phyloP scores from a whole-genome alignment of 2,329 filamentous ascomycete species.

The Phyllosticta ampelicida region DNA sequence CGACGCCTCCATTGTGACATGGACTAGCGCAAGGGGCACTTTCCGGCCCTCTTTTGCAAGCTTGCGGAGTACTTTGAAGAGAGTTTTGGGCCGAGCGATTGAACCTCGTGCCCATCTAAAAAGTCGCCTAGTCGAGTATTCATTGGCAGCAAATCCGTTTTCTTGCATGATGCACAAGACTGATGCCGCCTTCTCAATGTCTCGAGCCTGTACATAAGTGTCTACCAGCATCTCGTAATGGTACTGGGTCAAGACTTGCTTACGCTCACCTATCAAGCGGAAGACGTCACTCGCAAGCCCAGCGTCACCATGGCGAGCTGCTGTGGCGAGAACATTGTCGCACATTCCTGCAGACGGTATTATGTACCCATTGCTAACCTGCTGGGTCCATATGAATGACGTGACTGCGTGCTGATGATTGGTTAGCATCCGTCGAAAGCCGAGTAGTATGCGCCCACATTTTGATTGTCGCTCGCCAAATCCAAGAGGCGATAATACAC shows the following conservation, averaged over 20 bases:
- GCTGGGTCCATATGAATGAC: slow-evolving; percentile 58
- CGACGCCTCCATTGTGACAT: slow-evolving; percentile 44
- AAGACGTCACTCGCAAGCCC: slow-evolving; percentile 62
- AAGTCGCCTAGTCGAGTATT: slow-evolving; percentile 53
- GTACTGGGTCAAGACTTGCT: slow-evolving; percentile 47
- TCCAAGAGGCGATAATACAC: slow-evolving; percentile 68
- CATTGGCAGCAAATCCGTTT: slow-evolving; percentile 47
- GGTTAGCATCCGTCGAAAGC: neutral
- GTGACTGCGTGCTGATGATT: slow-evolving; percentile 49
- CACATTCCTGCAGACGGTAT: slow-evolving; percentile 56
- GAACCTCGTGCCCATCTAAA: slow-evolving; percentile 41
- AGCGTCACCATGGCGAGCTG: slow-evolving; percentile 57
- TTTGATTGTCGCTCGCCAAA: slow-evolving; percentile 52
- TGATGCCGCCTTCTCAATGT: slow-evolving; percentile 56
- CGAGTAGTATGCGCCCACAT: slow-evolving; percentile 32
- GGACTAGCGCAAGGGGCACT: slow-evolving; percentile 42
- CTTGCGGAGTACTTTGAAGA: slow-evolving; percentile 46
- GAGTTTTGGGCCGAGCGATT: slow-evolving; percentile 37
- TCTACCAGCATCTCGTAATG: slow-evolving; percentile 76
- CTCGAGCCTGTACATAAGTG: slow-evolving; percentile 50
- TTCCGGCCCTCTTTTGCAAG: slow-evolving; percentile 40
- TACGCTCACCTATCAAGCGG: slow-evolving; percentile 49
- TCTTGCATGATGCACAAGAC: slow-evolving; percentile 64
- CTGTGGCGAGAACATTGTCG: slow-evolving; percentile 59
- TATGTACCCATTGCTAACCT: slow-evolving; percentile 49